phyloP scores from a whole-genome alignment of 1,139 yeast genomes.

The Yamadazyma blattariae region DNA sequence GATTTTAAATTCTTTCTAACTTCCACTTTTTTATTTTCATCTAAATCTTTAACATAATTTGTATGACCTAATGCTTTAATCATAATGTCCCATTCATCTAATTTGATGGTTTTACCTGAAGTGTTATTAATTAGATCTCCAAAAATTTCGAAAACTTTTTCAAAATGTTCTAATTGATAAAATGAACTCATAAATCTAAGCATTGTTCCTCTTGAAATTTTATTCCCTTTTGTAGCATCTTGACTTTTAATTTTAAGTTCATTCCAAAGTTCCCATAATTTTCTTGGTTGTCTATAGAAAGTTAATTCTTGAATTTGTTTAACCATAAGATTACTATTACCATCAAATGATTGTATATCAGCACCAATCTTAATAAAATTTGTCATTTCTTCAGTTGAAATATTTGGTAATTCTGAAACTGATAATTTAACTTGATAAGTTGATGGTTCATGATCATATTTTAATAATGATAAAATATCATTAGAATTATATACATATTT shows the following conservation, averaged over 20 bases:
- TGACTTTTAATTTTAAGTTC: constrained; percentile 27
- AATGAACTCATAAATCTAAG: constrained; percentile 35
- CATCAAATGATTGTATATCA: constrained; percentile 33
- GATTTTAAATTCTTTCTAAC: constrained; percentile 24
- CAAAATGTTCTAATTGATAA: constrained; percentile 26
- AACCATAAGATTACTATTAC: constrained; percentile 28
- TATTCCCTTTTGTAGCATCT: constrained; percentile 18
- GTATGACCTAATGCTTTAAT: constrained; percentile 39
- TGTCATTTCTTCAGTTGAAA: too few species aligned
- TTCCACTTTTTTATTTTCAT: constrained; percentile 15
- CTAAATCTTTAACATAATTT: constrained; percentile 15
- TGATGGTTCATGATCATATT: constrained; percentile 24
- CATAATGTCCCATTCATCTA: constrained; percentile 34
- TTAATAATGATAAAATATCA: constrained; percentile 30
- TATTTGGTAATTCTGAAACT: too few species aligned
- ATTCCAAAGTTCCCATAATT: constrained; percentile 21
- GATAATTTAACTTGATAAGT: constrained; percentile 19
- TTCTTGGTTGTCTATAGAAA: constrained; percentile 16
- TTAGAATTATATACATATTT: constrained; percentile 20
- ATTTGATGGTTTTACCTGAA: constrained; percentile 6
- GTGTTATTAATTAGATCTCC: constrained; percentile 21
- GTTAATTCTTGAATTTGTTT: constrained; percentile 22
- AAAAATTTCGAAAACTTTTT: constrained; percentile 34
- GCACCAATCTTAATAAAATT: constrained; percentile 9
- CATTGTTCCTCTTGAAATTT: constrained; percentile 30